Evolutionary conservation across 2,329 filamentous ascomycete genomes (phyloP), one percentile per base, ranked within the genome.

Genomic region (Graphilbum fragrans): DNA sequence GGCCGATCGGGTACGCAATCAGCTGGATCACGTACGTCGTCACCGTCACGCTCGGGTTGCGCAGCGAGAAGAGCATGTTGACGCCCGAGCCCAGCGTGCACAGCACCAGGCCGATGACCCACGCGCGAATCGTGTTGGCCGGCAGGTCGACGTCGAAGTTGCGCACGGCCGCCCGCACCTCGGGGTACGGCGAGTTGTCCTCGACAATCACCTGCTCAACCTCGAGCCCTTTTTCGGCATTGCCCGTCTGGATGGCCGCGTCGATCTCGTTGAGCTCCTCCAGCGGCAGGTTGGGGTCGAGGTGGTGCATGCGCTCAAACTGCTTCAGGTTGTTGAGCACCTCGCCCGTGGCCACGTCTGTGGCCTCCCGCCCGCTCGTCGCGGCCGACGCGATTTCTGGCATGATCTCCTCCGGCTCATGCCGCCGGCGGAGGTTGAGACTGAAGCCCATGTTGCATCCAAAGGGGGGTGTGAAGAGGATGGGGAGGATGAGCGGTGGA

Each of bases 271-370:
- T 71, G 39, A 74, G 59, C 37, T 79, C 67, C 46, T 78, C 73
- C 45, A 78, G 63, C n/a, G 75, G 73, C 48, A 82, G 56, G 52
- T 82, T 80, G 32, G 76, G 75, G 47, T 82, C 77, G 58, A 77
- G 70, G 49, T 72, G 69, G 56, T 81, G 77, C 45, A 72, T 66
- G 51, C 69, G 68, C 52, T 77, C 72, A 52, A 80, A 71, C 42
- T 72, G 63, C 52, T 67, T 68, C 42, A 80, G 63, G 45, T 66
- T 60, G 46, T 60, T 60, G 42, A 69, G 56, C 35, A 59, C 57
- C 41, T 49, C 39, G 38, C 36, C 38, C 16, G 61, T 42, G 19
- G 36, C 34, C 8, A 17, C 19, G 19, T 22, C 25, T 20, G 29
- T 10, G 14, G 32, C 36, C 14, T 42, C 45, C 33, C 18, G 21